These are phyloP conservation scores for Penicillium sp. DNA, from an alignment of 2,329 filamentous ascomycete genomes.

Conservation along the genomic window DNA sequence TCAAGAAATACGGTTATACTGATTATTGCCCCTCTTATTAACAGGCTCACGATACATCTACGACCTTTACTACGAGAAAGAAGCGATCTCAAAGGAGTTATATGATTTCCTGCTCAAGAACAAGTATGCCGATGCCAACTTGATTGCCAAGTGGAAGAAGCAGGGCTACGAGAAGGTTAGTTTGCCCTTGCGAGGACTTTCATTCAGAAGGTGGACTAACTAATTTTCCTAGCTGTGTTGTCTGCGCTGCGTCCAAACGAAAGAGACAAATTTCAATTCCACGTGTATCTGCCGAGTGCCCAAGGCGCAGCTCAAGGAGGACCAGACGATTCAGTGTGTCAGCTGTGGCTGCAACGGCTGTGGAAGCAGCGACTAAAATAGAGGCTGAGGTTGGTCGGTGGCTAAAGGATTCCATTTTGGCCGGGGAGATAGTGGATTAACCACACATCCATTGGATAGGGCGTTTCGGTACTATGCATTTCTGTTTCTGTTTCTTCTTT, in stretches of 20 bases:
- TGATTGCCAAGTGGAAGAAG: constrained; percentile 99
- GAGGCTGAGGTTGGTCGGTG: not conserved
- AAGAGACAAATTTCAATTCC: constrained; percentile 97
- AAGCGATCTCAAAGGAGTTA: constrained; percentile 85
- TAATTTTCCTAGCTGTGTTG: constrained; percentile 71
- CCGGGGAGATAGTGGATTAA: not conserved
- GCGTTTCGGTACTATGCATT: constrained; percentile 10
- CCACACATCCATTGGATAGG: constrained; percentile 8
- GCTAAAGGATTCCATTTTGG: not conserved
- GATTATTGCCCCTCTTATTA: not conserved
- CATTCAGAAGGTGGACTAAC: not conserved
- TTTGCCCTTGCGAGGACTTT: not conserved
- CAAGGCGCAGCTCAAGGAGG: constrained; percentile 84
- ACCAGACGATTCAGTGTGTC: constrained; percentile 87
- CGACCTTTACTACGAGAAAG: constrained; percentile 96
- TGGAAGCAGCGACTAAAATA: constrained; percentile 69
- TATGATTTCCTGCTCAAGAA: constrained; percentile 99
- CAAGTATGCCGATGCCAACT: constrained; percentile 85
- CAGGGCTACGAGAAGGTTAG: constrained; percentile 93
- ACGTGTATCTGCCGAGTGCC: constrained; percentile 97
- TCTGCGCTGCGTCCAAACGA: constrained; percentile 95
- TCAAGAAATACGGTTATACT: not conserved
- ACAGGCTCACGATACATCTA: constrained; percentile 81
- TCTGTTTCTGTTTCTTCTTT: not conserved
- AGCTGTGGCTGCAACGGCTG: constrained; percentile 93